Evolutionary conservation across 805 yeast genomes (phyloP).

Genomic region (Saccharomycopsis schoenii): DNA sequence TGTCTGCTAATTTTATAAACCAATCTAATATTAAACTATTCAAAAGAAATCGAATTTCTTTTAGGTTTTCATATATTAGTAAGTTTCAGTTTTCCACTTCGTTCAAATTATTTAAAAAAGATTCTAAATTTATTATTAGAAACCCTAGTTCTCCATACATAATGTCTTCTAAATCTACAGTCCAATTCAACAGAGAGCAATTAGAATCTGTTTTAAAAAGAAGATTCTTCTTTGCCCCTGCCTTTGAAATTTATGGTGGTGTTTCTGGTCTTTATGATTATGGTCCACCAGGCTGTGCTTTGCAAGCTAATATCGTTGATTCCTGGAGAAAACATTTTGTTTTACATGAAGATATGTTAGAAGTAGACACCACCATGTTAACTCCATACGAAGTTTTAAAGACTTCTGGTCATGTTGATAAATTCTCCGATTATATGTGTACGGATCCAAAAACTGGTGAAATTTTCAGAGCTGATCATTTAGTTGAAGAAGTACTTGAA

Average conservation of each 20-base stretch:
- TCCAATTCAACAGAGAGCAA: slow-evolving; percentile 64
- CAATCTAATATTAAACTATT: background rate
- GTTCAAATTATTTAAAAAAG: background rate
- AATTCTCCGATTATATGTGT: slow-evolving; percentile 99
- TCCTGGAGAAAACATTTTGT: slow-evolving; percentile 97
- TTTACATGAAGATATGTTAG: slow-evolving; percentile 96
- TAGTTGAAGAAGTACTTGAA: slow-evolving; percentile 96
- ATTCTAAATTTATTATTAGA: background rate
- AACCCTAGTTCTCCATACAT: slow-evolving; percentile 3
- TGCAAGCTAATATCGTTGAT: slow-evolving; percentile 92
- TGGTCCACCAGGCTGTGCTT: slow-evolving; percentile 99
- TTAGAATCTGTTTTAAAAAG: slow-evolving; percentile 88
- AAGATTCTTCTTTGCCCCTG: slow-evolving; percentile 95
- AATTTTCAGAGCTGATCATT: slow-evolving; percentile 95
- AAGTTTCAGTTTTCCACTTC: background rate
- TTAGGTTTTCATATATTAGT: background rate
- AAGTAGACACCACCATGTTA: slow-evolving; percentile 95
- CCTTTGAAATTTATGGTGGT: slow-evolving; percentile 96
- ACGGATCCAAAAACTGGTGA: slow-evolving; percentile 90
- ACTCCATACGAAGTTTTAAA: slow-evolving; percentile 96
- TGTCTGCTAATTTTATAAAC: background rate
- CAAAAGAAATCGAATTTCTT: background rate
- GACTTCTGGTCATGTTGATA: slow-evolving; percentile 98
- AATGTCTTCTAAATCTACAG: slow-evolving; percentile 10
- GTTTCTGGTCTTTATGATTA: slow-evolving; percentile 96